A percentile compares a stretch with the other conserved stretches of the same genome.
These are phyloP conservation scores for Pleurozium schreberi DNA, from an alignment of 225 moss, liverwort and hornwort species.

Conservation along the genomic window DNA sequence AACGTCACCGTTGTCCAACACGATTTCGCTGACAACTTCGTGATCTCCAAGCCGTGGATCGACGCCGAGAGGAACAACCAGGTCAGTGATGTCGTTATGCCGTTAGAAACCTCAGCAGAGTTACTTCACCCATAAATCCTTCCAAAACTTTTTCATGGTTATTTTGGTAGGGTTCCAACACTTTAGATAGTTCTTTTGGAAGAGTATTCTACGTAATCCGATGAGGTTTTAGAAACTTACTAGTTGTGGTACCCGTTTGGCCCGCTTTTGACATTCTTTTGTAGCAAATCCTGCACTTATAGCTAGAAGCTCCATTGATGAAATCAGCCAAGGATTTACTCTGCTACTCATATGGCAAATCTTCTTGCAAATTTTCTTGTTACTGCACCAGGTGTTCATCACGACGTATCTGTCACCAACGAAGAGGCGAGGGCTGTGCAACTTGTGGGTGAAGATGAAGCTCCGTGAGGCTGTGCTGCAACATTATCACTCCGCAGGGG, in stretches of 20 bases:
- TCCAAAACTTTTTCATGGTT: background rate
- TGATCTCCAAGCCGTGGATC: constrained; percentile 46
- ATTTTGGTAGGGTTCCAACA: background rate
- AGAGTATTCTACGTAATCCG: background rate
- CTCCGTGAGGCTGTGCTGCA: constrained; percentile 25
- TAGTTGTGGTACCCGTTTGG: background rate
- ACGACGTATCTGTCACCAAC: constrained; percentile 5
- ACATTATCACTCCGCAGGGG: background rate
- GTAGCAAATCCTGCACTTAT: background rate
- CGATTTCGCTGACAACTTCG: constrained; percentile 37
- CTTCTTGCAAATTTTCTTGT: background rate
- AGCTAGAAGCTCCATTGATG: background rate
- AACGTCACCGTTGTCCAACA: constrained; percentile 29
- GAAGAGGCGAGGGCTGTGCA: background rate
- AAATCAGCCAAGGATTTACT: background rate
- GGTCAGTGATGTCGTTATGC: background rate
- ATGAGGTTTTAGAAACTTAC: background rate
- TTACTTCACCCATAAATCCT: background rate
- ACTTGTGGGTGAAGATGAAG: constrained; percentile 59
- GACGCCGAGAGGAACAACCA: background rate
- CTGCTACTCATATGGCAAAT: background rate
- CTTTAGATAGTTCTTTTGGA: background rate
- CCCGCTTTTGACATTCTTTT: background rate
- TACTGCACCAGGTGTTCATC: constrained; percentile 14
- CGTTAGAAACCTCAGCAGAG: background rate